A percentile compares a stretch with the other conserved stretches of the same genome.
Conservation (phyloP, 305 asterid genomes). For the Fraxinus sp. region DNA sequence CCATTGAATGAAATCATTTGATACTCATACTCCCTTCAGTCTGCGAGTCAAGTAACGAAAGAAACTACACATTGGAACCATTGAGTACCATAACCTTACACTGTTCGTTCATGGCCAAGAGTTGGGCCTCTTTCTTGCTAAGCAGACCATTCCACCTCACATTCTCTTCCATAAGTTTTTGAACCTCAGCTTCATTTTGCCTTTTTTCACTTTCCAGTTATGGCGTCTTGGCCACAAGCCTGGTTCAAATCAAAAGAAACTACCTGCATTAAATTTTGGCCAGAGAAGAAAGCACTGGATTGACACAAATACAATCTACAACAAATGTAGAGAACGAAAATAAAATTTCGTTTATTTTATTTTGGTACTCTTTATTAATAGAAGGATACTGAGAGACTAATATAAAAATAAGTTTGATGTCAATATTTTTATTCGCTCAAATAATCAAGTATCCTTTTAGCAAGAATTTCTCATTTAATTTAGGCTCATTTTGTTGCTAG, state of each 20-base stretch:
- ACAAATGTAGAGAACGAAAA: not conserved
- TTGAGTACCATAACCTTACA: constrained; percentile 87
- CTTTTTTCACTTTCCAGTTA: constrained; percentile 79
- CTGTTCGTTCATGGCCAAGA: constrained; percentile 90
- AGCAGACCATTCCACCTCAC: constrained; percentile 59
- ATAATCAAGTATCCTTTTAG: too few relatives aligned
- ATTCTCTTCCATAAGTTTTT: constrained; percentile 87
- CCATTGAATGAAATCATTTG: too few relatives aligned
- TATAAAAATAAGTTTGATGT: too few relatives aligned
- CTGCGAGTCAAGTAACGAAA: too few relatives aligned
- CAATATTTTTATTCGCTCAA: too few relatives aligned
- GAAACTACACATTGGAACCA: constrained; percentile 47
- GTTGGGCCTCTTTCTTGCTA: constrained; percentile 96
- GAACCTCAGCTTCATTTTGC: constrained; percentile 88
- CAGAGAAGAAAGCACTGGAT: not conserved
- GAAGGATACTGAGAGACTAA: too few relatives aligned
- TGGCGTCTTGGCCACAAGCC: constrained; percentile 72
- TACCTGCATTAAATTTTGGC: constrained; percentile 20
- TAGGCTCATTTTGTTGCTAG: too few relatives aligned
- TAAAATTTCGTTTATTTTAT: too few relatives aligned
- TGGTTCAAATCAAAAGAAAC: constrained; percentile 32
- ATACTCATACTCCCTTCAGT: too few relatives aligned
- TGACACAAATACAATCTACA: not conserved
- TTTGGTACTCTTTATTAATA: too few relatives aligned
- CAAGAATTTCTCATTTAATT: too few relatives aligned